Percentiles rank a stretch among this genome's conserved stretches.
Conservation (phyloP, 805 yeast species). For the Teunomyces gatunensis region DNA sequence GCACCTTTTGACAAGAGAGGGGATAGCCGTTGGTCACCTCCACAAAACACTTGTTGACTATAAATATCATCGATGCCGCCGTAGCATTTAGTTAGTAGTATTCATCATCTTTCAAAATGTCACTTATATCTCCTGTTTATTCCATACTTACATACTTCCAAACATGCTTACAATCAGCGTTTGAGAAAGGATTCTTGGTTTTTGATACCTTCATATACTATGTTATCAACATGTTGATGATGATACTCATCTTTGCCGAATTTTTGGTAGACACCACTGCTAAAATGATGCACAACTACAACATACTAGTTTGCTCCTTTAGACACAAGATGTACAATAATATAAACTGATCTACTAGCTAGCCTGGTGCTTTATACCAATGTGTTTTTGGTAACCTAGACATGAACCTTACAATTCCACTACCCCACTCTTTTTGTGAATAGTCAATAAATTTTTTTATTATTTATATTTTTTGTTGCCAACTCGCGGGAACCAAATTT, state of each 20-base stretch:
- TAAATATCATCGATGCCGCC: slow-evolving; percentile 1
- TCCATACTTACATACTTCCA: slow-evolving; percentile 4
- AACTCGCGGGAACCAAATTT: not conserved
- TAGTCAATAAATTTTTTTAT: not conserved
- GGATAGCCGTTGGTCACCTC: slow-evolving; percentile 1
- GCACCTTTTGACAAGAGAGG: slow-evolving; percentile 1
- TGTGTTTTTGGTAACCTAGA: not conserved
- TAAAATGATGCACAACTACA: slow-evolving; percentile 12
- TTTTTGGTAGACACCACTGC: slow-evolving; percentile 9
- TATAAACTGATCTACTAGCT: slow-evolving; percentile 9
- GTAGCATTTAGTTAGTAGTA: not conserved
- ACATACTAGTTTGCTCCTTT: slow-evolving; percentile 12
- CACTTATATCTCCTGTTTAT: slow-evolving; percentile 4
- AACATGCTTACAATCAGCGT: slow-evolving; percentile 3
- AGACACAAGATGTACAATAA: slow-evolving; percentile 17
- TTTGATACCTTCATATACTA: slow-evolving; percentile 13
- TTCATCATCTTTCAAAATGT: not conserved
- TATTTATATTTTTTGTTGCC: not conserved
- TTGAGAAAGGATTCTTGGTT: slow-evolving; percentile 8
- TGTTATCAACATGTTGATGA: slow-evolving; percentile 11
- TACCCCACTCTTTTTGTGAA: slow-evolving; percentile 3
- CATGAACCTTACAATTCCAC: not conserved
- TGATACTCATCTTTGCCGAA: slow-evolving; percentile 10
- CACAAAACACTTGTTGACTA: not conserved
- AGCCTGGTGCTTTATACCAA: not conserved